phyloP scores from a whole-genome alignment of 2,329 filamentous ascomycete species.

The Magnaporthiopsis incrustans region DNA sequence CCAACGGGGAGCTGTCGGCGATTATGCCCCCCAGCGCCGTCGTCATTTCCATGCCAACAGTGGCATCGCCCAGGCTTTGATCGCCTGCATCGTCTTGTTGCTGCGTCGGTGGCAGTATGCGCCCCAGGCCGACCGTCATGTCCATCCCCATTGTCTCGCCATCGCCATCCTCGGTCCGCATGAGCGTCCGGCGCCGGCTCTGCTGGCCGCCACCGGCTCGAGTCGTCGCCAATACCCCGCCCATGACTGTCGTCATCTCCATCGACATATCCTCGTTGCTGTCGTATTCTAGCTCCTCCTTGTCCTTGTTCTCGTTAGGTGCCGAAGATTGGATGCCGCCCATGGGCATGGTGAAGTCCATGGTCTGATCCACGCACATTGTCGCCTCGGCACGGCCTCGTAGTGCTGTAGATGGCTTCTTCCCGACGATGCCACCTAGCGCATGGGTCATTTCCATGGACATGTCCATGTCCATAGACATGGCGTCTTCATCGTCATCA shows the following conservation, averaged over 20 bases:
- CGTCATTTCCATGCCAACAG: constrained; percentile 2
- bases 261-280: constrained; percentile 68
- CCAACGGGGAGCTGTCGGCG: not conserved
- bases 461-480: constrained; percentile 47
- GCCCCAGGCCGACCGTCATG: constrained; percentile 55
- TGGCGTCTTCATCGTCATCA: constrained; percentile 37
- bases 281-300: constrained; percentile 25
- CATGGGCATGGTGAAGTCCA: constrained; percentile 78
- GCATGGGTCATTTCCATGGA: constrained; percentile 46
- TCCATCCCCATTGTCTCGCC: constrained; percentile 49
- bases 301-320: constrained; percentile 20
- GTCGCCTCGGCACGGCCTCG: not conserved
- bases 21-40: not conserved
- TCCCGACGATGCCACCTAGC: constrained; percentile 33
- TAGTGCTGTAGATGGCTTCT: not conserved
- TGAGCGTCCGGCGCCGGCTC: constrained; percentile 16
- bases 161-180: constrained; percentile 15
- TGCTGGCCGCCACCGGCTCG: constrained; percentile 11
- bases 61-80: not conserved
- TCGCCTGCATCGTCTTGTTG: not conserved
- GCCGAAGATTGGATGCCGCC: constrained; percentile 52
- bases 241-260: constrained; percentile 64
- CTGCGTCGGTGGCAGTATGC: constrained; percentile 38
- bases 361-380: constrained; percentile 49
- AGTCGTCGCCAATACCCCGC: constrained; percentile 35